Conservation (phyloP, 2,329 filamentous ascomycete species). For the Beauveria sp. region DNA sequence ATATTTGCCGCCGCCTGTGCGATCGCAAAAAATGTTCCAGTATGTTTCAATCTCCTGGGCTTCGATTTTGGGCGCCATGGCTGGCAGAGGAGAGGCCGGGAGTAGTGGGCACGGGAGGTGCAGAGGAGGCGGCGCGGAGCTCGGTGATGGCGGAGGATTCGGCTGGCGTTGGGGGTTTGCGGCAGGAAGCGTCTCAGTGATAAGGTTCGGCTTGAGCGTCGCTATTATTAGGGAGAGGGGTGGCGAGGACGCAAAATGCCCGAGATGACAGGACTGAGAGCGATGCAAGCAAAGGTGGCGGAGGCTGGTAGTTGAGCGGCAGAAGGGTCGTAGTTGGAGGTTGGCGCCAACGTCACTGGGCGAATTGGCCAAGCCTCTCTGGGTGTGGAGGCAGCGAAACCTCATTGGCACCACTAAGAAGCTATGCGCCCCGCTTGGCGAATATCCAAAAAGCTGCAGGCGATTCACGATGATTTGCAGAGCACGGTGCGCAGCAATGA, state of each 20-base stretch:
- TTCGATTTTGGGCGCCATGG: constrained; percentile 55
- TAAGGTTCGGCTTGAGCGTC: neutral
- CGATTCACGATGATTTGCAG: neutral
- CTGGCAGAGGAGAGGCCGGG: constrained; percentile 17
- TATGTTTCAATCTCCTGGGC: constrained; percentile 56
- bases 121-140: neutral
- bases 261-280: neutral
- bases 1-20: constrained; percentile 52
- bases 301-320: neutral
- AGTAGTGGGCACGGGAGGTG: neutral
- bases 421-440: neutral
- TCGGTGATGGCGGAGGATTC: neutral
- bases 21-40: constrained; percentile 54
- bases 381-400: neutral
- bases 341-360: constrained; percentile 8
- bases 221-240: neutral
- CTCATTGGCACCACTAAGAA: neutral
- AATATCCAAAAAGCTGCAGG: neutral
- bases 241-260: neutral
- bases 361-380: constrained; percentile 1
- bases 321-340: neutral
- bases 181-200: neutral
- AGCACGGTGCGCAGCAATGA: neutral
- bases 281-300: neutral
- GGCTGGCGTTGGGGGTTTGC: neutral